These are phyloP conservation scores for Thamnidium elegans DNA, from an alignment of 192 early-diverging fungal genomes.

Conservation along the genomic window DNA sequence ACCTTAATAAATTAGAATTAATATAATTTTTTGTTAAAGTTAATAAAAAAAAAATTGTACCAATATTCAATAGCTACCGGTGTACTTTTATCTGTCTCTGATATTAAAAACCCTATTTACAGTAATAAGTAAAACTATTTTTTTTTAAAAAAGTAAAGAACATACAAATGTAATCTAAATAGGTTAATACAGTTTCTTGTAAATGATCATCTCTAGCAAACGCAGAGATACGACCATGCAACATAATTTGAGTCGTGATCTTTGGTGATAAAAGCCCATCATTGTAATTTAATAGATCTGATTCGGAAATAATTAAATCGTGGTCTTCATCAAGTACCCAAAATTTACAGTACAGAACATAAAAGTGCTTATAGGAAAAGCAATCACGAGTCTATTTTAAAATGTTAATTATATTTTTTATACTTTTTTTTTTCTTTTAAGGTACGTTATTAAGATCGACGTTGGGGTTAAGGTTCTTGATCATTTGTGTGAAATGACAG, in stretches of 20 bases:
- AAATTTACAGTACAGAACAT: constrained; percentile 97
- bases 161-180: constrained; percentile 42
- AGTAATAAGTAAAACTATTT: neutral
- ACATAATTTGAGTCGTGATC: constrained; percentile 72
- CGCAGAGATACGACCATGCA: constrained; percentile 48
- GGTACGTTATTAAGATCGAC: constrained; percentile 72
- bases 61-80: constrained; percentile 39
- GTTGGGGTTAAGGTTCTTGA: constrained; percentile 63
- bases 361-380: constrained; percentile 98
- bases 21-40: neutral
- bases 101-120: constrained; percentile 37
- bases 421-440: neutral
- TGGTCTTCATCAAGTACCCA: constrained; percentile 92
- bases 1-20: constrained; percentile 63
- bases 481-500: constrained; percentile 55
- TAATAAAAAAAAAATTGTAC: constrained; percentile 8
- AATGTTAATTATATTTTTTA: too few species aligned
- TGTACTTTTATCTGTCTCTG: constrained; percentile 36
- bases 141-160: neutral
- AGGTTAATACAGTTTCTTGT: constrained; percentile 17
- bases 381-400: constrained; percentile 69
- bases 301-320: constrained; percentile 70
- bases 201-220: constrained; percentile 21
- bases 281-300: constrained; percentile 74
- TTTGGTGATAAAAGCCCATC: constrained; percentile 64